Evolutionary conservation across 495 filamentous ascomycete species (phyloP), one percentile per base, ranked within the genome.

Genomic region (Hypoxylon crocopeplum): DNA sequence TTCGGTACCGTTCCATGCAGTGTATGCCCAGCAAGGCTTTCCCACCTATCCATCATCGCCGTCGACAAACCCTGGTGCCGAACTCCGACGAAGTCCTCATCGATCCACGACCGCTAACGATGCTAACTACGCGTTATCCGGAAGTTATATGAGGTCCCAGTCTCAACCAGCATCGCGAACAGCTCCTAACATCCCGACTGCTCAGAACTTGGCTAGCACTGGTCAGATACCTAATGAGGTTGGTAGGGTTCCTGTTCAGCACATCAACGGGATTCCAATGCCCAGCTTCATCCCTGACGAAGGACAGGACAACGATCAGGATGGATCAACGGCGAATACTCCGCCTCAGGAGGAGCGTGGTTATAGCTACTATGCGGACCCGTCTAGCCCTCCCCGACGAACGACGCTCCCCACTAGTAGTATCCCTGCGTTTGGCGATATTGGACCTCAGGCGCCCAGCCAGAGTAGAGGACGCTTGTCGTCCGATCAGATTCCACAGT

Each of bases 161-260:
- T 84, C 82, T 22, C 82, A 83, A 60, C 82, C 82, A 48, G 81
- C 82, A 5, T 74, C 77, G 30, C 75, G 82, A 32, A 75, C 75
- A 5, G 53, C 49, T 41, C 17, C 54, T 25, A 52, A 38, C 29
- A 47, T 61, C 3, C 64, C 48, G 11, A 32, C 29, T 20, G 37
- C 29, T 21, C 68, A 66, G 16, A 32, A 62, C 45, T 10, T 75
- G 59, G 48, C 59, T 34, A 21, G 60, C 37, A 8, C 48, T 55
- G 21, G 57, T 37, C 74, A 72, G 52, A 56, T 69, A 15, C 52
- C 58, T 15, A 73, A 70, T 38, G 71, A 70, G 7, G 22, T 69
- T 1, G 37, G 66, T 7, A 62, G 50, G n/a, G 66, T 72, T 39
- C 72, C 69, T 7, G 37, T 68, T 25, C 70, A 76, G 5, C 77